Evolutionary conservation across 2,329 filamentous ascomycete species (phyloP).

Genomic region (Aspergillus arachidicola): DNA sequence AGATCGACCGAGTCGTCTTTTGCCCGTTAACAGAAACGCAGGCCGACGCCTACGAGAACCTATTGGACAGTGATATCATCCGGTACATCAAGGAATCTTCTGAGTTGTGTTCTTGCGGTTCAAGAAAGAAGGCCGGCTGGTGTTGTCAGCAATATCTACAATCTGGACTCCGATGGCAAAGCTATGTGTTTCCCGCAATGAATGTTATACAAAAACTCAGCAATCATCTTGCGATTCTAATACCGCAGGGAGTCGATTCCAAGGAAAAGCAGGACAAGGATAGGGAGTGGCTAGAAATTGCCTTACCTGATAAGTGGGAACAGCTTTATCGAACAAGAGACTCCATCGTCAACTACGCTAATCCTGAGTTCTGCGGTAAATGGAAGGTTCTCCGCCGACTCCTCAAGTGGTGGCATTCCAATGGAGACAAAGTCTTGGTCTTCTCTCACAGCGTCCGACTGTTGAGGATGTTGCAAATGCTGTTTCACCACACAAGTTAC

Average conservation of each 20-base stretch:
- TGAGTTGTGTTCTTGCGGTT: slow-evolving; percentile 70
- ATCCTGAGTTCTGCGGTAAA: slow-evolving; percentile 92
- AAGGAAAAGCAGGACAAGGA: slow-evolving; percentile 78
- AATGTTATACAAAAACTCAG: slow-evolving; percentile 81
- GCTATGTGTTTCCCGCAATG: slow-evolving; percentile 82
- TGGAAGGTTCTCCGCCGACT: slow-evolving; percentile 90
- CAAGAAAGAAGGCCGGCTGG: slow-evolving; percentile 73
- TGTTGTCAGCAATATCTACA: slow-evolving; percentile 70
- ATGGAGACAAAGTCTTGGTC: slow-evolving; percentile 90
- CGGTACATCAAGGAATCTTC: slow-evolving; percentile 68
- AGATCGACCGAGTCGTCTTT: slow-evolving; percentile 92
- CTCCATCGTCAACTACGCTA: slow-evolving; percentile 76
- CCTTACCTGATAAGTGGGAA: slow-evolving; percentile 74
- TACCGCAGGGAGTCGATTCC: slow-evolving; percentile 67
- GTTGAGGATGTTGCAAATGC: slow-evolving; percentile 77
- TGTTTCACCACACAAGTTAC: slow-evolving; percentile 88
- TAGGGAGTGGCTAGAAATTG: slow-evolving; percentile 70
- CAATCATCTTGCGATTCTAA: slow-evolving; percentile 87
- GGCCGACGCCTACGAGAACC: slow-evolving; percentile 77
- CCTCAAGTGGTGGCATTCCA: slow-evolving; percentile 84
- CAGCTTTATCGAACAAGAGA: slow-evolving; percentile 74
- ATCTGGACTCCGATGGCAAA: slow-evolving; percentile 69
- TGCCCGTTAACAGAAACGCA: slow-evolving; percentile 86
- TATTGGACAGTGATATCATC: slow-evolving; percentile 73
- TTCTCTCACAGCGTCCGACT: slow-evolving; percentile 92